Percentiles rank a stretch among this genome's conserved stretches.
Evolutionary conservation across 2,329 filamentous ascomycete genomes (phyloP).

Genomic region (Neoscytalidium dimidiatum): DNA sequence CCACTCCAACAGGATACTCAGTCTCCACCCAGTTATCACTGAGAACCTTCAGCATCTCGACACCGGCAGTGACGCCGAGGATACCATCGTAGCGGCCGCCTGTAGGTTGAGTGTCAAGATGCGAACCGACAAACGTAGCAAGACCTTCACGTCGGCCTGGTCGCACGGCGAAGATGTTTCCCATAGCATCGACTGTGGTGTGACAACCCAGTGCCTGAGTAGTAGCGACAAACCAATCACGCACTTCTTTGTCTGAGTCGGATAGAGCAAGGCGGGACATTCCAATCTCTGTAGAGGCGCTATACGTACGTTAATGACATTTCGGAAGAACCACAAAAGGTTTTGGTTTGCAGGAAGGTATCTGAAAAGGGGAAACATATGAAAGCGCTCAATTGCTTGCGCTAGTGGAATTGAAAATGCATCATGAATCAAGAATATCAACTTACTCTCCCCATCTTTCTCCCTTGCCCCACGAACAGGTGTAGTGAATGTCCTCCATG

Average conservation of each 20-base stretch:
- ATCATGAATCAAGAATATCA: neutral
- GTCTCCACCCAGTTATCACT: conserved; percentile 69
- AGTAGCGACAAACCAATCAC: conserved; percentile 74
- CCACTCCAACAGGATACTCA: conserved; percentile 69
- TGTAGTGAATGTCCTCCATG: conserved; percentile 65
- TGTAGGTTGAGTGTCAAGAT: conserved; percentile 58
- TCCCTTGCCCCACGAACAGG: conserved; percentile 67
- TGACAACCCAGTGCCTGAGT: conserved; percentile 65
- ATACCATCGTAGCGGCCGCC: conserved; percentile 78
- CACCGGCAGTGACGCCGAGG: conserved; percentile 69
- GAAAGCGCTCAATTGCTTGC: too few species aligned
- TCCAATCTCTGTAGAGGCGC: conserved; percentile 65
- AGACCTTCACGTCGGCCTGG: conserved; percentile 61
- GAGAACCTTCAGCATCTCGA: conserved; percentile 71
- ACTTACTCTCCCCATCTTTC: conserved; percentile 68
- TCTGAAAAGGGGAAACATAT: too few species aligned
- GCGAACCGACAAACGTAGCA: conserved; percentile 70
- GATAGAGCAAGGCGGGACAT: conserved; percentile 75
- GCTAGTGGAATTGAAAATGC: too few species aligned
- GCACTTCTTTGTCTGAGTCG: conserved; percentile 68
- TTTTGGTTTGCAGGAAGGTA: too few species aligned
- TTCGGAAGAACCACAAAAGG: neutral
- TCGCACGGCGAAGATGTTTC: conserved; percentile 76
- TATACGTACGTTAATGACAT: conserved; percentile 25
- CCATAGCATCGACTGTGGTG: conserved; percentile 72